Base-by-base conservation (phyloP, 2,329 filamentous ascomycete species). In the Xylaria multiplex region DNA sequence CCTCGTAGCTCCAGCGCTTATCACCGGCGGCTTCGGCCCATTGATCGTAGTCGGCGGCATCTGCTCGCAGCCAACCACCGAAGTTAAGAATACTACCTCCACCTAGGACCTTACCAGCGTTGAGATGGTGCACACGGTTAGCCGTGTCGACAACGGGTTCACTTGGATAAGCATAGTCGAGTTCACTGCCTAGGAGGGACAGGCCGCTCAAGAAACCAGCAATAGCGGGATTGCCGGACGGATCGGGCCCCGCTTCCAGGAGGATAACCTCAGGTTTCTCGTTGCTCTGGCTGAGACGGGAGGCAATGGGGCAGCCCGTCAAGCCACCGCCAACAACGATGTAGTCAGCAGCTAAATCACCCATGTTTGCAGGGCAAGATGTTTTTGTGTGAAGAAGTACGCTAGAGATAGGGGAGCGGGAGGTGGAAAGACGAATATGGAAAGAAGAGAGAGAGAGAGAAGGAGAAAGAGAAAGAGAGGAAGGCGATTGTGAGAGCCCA, bases 1-100 rank as follows among this genome's bases (percentile, higher is more conserved):
- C 78, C 3, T 82, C 73, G 62, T 82, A 84, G 65, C 78, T 40
- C 78, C 84, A 87, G 2, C 71, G 70, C 9, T 69, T 55, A 45
- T 73, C 69, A 14, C 65, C 64, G 11, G 64, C 70, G 7, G 57
- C 19, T 30, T 73, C 60, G 2, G 69, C 72, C 70, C 68, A 74
- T 24, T 70, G 64, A 16, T 76, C 68, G 30, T 76, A 75, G 40
- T 76, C 74, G 14, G 71, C 65, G 7, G 71, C 68, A 45, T 73
- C 72, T 13, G 62, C 75, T 13, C 69, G 73, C 7, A 71, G 54
- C 75, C 72, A 75, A 32, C 72, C 72, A 5, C 74, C 74, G 43
- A 46, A 73, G 49, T 75, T 74, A 19, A 76, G 53, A 7, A 74
- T 43, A 19, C 56, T 73, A 2, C 71, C 74, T 55, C 74, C 74